Evolutionary conservation across 208 protist genomes (phyloP).

Genomic region (Angomonas deanei): DNA sequence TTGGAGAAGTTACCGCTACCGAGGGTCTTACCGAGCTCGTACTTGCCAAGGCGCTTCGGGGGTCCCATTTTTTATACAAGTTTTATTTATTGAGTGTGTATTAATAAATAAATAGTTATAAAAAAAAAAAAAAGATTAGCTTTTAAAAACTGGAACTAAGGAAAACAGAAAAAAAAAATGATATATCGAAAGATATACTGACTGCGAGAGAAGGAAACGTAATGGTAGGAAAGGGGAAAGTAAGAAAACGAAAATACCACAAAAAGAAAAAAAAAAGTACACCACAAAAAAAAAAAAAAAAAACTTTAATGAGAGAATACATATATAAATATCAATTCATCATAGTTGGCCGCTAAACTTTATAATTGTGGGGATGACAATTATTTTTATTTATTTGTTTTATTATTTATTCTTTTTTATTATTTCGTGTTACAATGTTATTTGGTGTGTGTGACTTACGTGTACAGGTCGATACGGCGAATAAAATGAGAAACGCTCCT

Average conservation of each 20-base stretch:
- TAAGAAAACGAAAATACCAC: not conserved
- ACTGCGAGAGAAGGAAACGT: too few species aligned
- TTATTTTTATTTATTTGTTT: too few species aligned
- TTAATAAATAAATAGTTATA: not conserved
- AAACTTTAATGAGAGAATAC: slow-evolving; percentile 1
- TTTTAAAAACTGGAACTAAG: not conserved
- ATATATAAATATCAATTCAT: not conserved
- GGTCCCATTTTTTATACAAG: not conserved
- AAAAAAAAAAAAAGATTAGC: slow-evolving; percentile 3
- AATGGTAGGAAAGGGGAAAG: not conserved
- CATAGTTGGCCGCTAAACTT: not conserved
- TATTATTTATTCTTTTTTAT: too few species aligned
- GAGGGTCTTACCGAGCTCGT: slow-evolving; percentile 79
- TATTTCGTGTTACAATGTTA: too few species aligned
- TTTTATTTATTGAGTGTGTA: not conserved
- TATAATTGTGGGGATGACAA: too few species aligned
- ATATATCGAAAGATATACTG: too few species aligned
- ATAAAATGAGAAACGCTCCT: too few species aligned
- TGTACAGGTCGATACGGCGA: too few species aligned
- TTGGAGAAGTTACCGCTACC: slow-evolving; percentile 89
- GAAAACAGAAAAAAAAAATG: not conserved
- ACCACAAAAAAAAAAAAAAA: slow-evolving; percentile 10
- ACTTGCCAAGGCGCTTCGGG: slow-evolving; percentile 47
- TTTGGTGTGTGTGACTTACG: too few species aligned
- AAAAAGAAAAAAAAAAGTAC: not conserved